Evolutionary conservation across 1,139 yeast genomes (phyloP).

Genomic region (Suhomyces maxii): DNA sequence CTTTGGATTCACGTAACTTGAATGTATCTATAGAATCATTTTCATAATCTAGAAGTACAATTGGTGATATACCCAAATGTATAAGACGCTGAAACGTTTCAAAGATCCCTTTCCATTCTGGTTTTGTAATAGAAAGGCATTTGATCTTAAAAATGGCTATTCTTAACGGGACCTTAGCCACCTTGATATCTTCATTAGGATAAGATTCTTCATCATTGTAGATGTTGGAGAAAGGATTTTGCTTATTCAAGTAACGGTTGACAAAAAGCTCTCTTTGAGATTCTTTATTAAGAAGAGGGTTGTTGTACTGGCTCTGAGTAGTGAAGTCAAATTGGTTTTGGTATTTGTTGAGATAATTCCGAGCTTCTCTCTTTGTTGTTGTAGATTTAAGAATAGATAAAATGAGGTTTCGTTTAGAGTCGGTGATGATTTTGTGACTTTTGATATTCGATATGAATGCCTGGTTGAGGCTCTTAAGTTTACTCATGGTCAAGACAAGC

Average conservation of each 20-base stretch:
- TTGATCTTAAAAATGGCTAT: slow-evolving; percentile 53
- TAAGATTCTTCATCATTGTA: slow-evolving; percentile 38
- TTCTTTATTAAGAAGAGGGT: slow-evolving; percentile 19
- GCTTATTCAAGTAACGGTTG: slow-evolving; percentile 39
- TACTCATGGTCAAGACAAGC: slow-evolving; percentile 27
- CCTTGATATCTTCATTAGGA: slow-evolving; percentile 29
- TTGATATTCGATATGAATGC: slow-evolving; percentile 44
- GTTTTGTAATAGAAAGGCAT: slow-evolving; percentile 31
- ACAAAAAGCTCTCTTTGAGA: slow-evolving; percentile 40
- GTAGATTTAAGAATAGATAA: slow-evolving; percentile 70
- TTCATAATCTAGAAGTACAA: slow-evolving; percentile 34
- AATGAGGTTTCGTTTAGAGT: slow-evolving; percentile 54
- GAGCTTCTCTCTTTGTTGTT: slow-evolving; percentile 75
- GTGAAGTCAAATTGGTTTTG: slow-evolving; percentile 41
- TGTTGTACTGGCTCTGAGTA: slow-evolving; percentile 11
- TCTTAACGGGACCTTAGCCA: slow-evolving; percentile 45
- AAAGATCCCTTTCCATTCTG: slow-evolving; percentile 44
- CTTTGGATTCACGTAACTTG: slow-evolving; percentile 33
- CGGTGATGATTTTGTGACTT: slow-evolving; percentile 33
- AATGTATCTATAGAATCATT: slow-evolving; percentile 28
- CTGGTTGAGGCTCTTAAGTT: slow-evolving; percentile 28
- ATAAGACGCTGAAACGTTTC: slow-evolving; percentile 50
- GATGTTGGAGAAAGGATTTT: slow-evolving; percentile 35
- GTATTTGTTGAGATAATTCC: slow-evolving; percentile 63
- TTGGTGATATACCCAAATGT: slow-evolving; percentile 48